Evolutionary conservation across 257 asterid genomes (phyloP).

Genomic region (Solanum virginianum): DNA sequence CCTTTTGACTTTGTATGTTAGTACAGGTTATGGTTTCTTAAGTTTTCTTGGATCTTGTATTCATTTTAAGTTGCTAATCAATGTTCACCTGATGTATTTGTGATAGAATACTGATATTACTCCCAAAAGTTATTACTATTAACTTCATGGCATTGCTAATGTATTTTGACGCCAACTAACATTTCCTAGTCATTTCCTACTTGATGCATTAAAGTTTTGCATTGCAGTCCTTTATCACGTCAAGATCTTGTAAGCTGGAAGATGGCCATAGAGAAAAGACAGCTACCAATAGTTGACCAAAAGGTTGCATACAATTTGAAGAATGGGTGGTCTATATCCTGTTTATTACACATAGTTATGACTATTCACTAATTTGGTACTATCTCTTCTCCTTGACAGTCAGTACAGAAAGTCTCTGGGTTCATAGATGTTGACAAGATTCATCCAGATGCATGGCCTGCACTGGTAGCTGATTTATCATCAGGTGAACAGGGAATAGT

Average conservation of each 20-base stretch:
- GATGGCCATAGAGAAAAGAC: constrained; percentile 90
- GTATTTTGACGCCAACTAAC: neutral
- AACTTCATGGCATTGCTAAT: neutral
- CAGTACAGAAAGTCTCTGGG: constrained; percentile 74
- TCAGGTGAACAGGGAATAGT: constrained; percentile 88
- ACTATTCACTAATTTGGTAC: neutral
- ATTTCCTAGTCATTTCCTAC: neutral
- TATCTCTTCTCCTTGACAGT: constrained; percentile 24
- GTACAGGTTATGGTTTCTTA: neutral
- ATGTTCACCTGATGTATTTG: neutral
- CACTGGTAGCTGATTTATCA: constrained; percentile 74
- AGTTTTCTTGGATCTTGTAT: neutral
- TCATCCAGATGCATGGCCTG: constrained; percentile 97
- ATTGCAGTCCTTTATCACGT: constrained; percentile 76
- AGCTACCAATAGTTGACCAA: constrained; percentile 67
- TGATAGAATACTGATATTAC: neutral
- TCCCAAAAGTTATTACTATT: neutral
- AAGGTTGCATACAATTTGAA: constrained; percentile 39
- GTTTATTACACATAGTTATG: neutral
- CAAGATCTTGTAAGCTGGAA: constrained; percentile 99
- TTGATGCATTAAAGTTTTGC: constrained; percentile 3
- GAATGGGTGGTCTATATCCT: neutral
- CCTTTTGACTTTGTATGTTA: neutral
- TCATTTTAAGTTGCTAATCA: neutral
- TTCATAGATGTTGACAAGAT: constrained; percentile 92